These are phyloP conservation scores for Salix caprea DNA, from an alignment of 345 rosid genomes.

Conservation along the genomic window DNA sequence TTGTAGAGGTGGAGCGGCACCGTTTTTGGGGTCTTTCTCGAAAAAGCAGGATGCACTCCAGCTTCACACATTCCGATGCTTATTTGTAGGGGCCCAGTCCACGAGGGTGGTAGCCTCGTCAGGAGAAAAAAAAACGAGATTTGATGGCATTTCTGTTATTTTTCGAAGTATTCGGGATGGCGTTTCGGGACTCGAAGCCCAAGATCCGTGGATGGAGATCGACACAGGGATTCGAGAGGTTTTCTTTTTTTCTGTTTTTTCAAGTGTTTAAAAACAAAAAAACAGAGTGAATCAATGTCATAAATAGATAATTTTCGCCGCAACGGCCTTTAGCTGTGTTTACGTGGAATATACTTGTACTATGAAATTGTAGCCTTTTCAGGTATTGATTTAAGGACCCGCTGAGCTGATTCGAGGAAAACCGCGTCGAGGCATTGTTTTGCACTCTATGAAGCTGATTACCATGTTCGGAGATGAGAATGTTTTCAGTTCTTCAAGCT, in stretches of 20 bases:
- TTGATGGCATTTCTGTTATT: neutral
- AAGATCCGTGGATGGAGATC: neutral
- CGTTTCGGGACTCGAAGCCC: neutral
- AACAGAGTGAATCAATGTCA: neutral
- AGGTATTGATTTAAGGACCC: too few relatives aligned
- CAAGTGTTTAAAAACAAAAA: neutral
- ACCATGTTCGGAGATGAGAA: too few relatives aligned
- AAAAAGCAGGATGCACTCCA: slow-evolving; percentile 2
- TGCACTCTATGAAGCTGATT: too few relatives aligned
- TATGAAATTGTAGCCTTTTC: neutral
- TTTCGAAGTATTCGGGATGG: neutral
- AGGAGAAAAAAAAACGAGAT: neutral
- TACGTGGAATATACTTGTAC: neutral
- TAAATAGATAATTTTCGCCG: neutral
- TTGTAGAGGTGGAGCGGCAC: neutral
- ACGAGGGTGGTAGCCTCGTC: neutral
- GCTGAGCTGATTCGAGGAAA: neutral
- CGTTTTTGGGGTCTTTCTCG: neutral
- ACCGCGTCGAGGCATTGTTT: too few relatives aligned
- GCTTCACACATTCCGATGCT: neutral
- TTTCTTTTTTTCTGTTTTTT: accelerated
- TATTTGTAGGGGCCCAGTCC: neutral
- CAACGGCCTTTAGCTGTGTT: neutral
- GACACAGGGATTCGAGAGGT: neutral
- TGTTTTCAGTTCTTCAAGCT: too few relatives aligned